Conservation (phyloP, 345 rosid species). For the Melastoma malabathricum region DNA sequence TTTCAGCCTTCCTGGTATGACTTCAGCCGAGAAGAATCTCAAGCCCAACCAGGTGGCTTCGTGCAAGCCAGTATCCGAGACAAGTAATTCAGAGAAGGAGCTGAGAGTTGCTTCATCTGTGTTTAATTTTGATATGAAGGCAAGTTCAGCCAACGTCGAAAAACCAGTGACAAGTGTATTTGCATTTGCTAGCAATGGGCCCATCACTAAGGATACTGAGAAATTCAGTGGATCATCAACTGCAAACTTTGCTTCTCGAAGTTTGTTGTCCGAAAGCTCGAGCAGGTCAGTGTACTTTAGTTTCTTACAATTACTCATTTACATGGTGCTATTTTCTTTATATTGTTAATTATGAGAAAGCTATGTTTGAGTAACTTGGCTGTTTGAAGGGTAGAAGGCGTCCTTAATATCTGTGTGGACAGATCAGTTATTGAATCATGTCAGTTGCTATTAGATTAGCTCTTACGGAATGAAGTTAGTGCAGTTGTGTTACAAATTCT, state of each 20-base stretch:
- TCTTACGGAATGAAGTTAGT: too few species aligned
- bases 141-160: slow-evolving; percentile 18
- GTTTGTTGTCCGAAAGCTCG: slow-evolving; percentile 15
- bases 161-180: slow-evolving; percentile 11
- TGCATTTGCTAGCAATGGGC: slow-evolving; percentile 12
- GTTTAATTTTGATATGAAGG: slow-evolving; percentile 17
- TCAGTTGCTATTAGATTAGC: too few species aligned
- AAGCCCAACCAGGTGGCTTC: slow-evolving; percentile 21
- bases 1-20: slow-evolving; percentile 13
- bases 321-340: too few species aligned
- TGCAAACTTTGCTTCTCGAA: slow-evolving; percentile 3
- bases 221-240: slow-evolving; percentile 15
- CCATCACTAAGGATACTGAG: slow-evolving; percentile 9
- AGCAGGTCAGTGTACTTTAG: slow-evolving; percentile 26
- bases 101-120: slow-evolving; percentile 12
- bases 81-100: slow-evolving; percentile 12
- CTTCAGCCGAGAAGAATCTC: slow-evolving; percentile 17
- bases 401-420: too few species aligned
- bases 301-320: too few species aligned
- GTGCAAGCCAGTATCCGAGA: slow-evolving; percentile 16
- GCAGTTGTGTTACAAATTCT: too few species aligned
- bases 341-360: too few species aligned
- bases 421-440: too few species aligned
- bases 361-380: too few species aligned
- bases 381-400: too few species aligned